Evolutionary conservation across 495 filamentous ascomycete species (phyloP), one percentile per base, ranked within the genome.

Genomic region (Aspergillus heteromorphus): DNA sequence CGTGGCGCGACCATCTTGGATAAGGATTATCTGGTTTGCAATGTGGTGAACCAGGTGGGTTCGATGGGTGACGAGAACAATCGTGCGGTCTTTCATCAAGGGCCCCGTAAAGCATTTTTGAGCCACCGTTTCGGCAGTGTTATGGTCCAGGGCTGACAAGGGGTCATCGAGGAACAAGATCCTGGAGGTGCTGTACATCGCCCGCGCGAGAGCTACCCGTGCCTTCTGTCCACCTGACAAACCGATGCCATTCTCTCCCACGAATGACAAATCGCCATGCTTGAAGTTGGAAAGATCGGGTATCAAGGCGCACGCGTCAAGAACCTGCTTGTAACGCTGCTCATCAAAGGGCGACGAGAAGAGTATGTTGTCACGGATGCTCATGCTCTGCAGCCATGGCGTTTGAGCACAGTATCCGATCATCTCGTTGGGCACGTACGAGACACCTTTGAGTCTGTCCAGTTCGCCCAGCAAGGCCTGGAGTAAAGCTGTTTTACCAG

Each of bases 351-450:
- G 79, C 10, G 83, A 79, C 36, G 84, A 86, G 65, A 93, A 93
- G 1, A 92, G 67, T 40, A 92, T 91, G 55, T 92, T 92, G 29
- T 92, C 86, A 2, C 85, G 84, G 42, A 95, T 91, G 54, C 83
- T 92, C 88, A 92, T 92, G 60, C 87, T 92, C 64, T 93, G 88
- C 6, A 95, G 75, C 90, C 90, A 95, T n/a, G 90, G 87, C 4
- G 83, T 87, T 60, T 95, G 89, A 2, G 84, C 83, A 64, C 88
- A 92, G 69, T 92, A 95, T 9, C 85, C 89, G 1, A 92, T 72
- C 73, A 85, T 85, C 48, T 86, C 83, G 20, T 79, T 80, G 3
- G 88, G 83, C 14, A 83, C 68, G 9, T 72, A 65, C 19, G 78
- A 77, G 6, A 80, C 72, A 7, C 90, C 89, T 11, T 66, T 63